phyloP scores from a whole-genome alignment of 2,329 filamentous ascomycete species.

The Dactylellina leptospora region DNA sequence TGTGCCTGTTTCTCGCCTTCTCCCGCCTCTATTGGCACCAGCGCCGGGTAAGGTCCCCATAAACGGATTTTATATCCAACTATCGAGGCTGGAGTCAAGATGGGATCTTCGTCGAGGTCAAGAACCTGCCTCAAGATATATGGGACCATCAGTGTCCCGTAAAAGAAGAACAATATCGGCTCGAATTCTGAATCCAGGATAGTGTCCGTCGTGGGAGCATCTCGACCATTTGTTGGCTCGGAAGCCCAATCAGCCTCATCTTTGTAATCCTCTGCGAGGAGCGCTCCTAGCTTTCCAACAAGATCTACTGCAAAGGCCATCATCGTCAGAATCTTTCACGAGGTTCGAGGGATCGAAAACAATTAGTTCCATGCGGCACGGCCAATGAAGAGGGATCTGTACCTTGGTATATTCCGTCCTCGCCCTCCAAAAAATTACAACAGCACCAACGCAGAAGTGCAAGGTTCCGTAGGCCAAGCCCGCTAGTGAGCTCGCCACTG shows the following conservation, averaged over 20 bases:
- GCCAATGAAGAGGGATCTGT: too few species aligned
- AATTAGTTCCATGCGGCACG: too few species aligned
- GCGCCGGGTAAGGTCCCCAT: constrained; percentile 18
- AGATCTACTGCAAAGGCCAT: too few species aligned
- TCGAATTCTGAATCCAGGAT: not conserved
- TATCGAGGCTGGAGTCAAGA: constrained; percentile 9
- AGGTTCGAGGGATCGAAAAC: too few species aligned
- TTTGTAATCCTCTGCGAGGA: not conserved
- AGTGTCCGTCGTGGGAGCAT: too few species aligned
- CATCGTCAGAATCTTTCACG: too few species aligned
- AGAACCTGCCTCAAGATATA: constrained; percentile 7
- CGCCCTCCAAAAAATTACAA: too few species aligned
- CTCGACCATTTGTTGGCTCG: too few species aligned
- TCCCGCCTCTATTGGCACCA: constrained; percentile 4
- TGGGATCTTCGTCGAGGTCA: not conserved
- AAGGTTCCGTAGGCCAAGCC: too few species aligned
- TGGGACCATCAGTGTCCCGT: constrained; percentile 4
- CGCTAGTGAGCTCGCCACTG: too few species aligned
- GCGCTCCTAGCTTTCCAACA: not conserved
- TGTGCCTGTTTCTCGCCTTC: not conserved
- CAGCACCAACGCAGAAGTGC: constrained; percentile 23
- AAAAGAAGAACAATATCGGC: constrained; percentile 15
- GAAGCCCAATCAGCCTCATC: not conserved
- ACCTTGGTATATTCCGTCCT: too few species aligned
- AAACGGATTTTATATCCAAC: constrained; percentile 8